These are phyloP conservation scores for Penicillium freii DNA, from an alignment of 2,329 filamentous ascomycete species.

Conservation along the genomic window DNA sequence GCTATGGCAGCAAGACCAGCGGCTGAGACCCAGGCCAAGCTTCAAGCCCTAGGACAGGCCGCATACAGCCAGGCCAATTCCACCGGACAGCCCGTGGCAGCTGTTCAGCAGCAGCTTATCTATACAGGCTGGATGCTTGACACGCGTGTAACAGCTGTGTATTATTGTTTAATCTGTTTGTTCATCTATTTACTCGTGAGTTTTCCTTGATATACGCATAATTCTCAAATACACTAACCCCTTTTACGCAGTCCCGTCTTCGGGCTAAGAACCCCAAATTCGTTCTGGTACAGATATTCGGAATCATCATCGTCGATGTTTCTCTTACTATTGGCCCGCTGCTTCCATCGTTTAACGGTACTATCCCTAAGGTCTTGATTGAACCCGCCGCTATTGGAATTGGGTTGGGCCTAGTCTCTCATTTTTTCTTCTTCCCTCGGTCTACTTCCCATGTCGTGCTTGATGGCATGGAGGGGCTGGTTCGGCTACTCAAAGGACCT, in stretches of 20 bases:
- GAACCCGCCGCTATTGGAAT: conserved; percentile 49
- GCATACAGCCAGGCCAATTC: conserved; percentile 35
- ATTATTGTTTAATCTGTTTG: conserved; percentile 40
- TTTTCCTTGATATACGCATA: not conserved
- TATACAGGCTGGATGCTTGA: conserved; percentile 51
- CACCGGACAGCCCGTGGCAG: conserved; percentile 28
- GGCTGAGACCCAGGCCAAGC: conserved; percentile 36
- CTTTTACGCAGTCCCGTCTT: conserved; percentile 38
- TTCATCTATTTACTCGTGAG: conserved; percentile 47
- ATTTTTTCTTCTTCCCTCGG: conserved; percentile 50
- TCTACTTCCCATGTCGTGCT: conserved; percentile 51
- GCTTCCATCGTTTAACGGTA: conserved; percentile 43
- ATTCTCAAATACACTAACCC: not conserved
- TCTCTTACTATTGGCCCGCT: conserved; percentile 47
- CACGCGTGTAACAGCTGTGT: conserved; percentile 43
- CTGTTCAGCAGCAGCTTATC: conserved; percentile 40
- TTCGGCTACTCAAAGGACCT: conserved; percentile 28
- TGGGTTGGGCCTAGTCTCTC: conserved; percentile 47
- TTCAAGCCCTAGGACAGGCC: conserved; percentile 36
- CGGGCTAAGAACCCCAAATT: conserved; percentile 50
- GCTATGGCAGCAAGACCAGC: conserved; percentile 46
- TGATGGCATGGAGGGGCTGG: conserved; percentile 30
- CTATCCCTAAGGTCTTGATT: conserved; percentile 41
- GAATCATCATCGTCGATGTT: conserved; percentile 48
- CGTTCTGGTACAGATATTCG: conserved; percentile 47